Base-by-base conservation (phyloP, 2,329 filamentous ascomycete genomes). In the Cylindrodendrum hubeiense region DNA sequence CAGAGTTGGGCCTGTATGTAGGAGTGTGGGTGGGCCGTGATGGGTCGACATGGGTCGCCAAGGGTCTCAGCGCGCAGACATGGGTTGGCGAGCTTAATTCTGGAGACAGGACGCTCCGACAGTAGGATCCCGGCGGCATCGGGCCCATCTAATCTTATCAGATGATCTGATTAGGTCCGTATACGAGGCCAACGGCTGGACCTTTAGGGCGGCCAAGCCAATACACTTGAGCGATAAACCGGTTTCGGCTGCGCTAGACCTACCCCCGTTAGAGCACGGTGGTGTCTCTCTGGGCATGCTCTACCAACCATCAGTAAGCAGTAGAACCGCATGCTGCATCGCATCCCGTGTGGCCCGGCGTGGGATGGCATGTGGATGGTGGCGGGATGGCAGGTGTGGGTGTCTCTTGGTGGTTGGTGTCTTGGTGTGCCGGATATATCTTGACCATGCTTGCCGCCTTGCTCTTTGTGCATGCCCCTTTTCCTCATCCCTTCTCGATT, bases 81-180 rank as follows among this genome's bases (percentile, higher is more conserved):
- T 41, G 26, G 26, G 17, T 21, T 28, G 37, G 13, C 52, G 61
- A 71, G 68, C 47, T 43, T 60, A 69, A 64, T 51, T 52, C 34
- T 21, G 51, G 19, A 34, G 59, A 24, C 33, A 21, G 9, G 19
- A 43, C 10, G 26, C 39, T 19, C 19, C 9, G 21, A 22, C 37
- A n/a, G 24, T 21, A 17, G 21, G 26, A 46, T 5, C 26, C 19
- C 19, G 10, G 47, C 17, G 22, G 13, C 12, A 13, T 50, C 28
- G 30, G 26, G 28, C 19, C 22, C 26, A 43, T 59, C 33, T 21
- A 34, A 50, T 69, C 65, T 73, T 73, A 73, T 73, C 71, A 70
- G 71, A 73, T 73, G 67, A 73, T 73, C 71, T 73, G 71, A 73
- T 72, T 50, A 33, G 30, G 28, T 50, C 21, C 47, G 47, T 22